phyloP scores from a whole-genome alignment of 129 eudicot species.

The Arctium minus region DNA sequence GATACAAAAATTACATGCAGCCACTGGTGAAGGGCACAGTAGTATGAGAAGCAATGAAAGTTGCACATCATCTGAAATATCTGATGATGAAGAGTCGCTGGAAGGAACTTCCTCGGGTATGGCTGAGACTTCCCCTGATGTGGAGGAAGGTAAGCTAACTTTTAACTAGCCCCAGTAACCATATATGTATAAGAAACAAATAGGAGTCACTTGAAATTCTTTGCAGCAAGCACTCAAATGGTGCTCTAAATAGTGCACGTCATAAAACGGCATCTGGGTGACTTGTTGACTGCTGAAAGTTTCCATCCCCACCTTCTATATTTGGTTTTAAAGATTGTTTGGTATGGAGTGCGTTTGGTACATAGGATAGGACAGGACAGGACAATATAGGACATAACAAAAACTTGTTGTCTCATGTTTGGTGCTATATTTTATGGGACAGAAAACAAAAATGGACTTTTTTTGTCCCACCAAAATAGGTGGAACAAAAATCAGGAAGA shows the following conservation, averaged over 20 bases:
- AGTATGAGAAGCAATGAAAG: constrained; percentile 26
- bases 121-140: constrained; percentile 24
- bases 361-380: no score
- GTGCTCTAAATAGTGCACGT: not conserved
- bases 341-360: not conserved
- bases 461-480: no score
- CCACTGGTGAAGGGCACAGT: constrained; percentile 16
- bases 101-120: constrained; percentile 22
- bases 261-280: not conserved
- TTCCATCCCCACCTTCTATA: not conserved
- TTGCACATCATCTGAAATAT: constrained; percentile 40
- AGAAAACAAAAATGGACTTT: no score
- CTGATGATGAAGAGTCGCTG: constrained; percentile 33
- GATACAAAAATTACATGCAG: constrained; percentile 56
- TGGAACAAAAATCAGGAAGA: no score
- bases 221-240: not conserved
- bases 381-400: no score
- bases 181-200: not conserved
- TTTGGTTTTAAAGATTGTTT: not conserved
- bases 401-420: no score
- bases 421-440: no score
- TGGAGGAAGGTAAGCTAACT: constrained; percentile 42
- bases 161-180: not conserved
- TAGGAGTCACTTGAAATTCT: not conserved
- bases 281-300: not conserved